These are phyloP conservation scores for Teunomyces kruisii DNA, from an alignment of 805 yeast genomes.

Conservation along the genomic window DNA sequence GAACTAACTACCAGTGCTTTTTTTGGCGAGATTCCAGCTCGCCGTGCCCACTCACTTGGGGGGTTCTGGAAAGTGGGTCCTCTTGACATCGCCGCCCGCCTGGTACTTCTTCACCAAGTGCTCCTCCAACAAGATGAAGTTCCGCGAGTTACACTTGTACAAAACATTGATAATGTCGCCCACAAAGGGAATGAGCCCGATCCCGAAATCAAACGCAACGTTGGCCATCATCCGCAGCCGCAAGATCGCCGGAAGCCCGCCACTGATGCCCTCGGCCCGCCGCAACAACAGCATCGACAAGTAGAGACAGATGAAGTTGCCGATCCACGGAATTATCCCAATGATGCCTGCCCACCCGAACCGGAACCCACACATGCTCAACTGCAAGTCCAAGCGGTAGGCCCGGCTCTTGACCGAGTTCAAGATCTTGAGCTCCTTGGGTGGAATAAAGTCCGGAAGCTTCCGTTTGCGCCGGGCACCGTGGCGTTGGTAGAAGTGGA, in stretches of 20 bases:
- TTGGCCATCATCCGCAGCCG: slow-evolving; percentile 38
- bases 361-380: slow-evolving; percentile 39
- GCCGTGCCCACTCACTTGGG: too few relatives aligned
- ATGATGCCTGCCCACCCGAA: slow-evolving; percentile 45
- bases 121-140: slow-evolving; percentile 30
- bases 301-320: slow-evolving; percentile 30
- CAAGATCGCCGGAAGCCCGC: slow-evolving; percentile 34
- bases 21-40: too few relatives aligned
- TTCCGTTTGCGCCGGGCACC: slow-evolving; percentile 40
- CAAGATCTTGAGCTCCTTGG: slow-evolving; percentile 32
- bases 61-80: background rate
- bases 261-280: slow-evolving; percentile 35
- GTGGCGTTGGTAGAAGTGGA: slow-evolving; percentile 40
- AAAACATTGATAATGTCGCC: slow-evolving; percentile 22
- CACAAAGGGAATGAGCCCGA: slow-evolving; percentile 32
- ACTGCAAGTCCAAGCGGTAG: slow-evolving; percentile 38
- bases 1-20: too few relatives aligned
- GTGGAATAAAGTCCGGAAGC: slow-evolving; percentile 35
- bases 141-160: slow-evolving; percentile 26
- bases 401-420: slow-evolving; percentile 38
- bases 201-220: slow-evolving; percentile 37
- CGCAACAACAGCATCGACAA: slow-evolving; percentile 31
- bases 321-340: slow-evolving; percentile 44
- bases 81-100: background rate
- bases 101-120: slow-evolving; percentile 34